Evolutionary conservation across 306 rosid genomes (phyloP).

Genomic region (Sicyos baderoa): DNA sequence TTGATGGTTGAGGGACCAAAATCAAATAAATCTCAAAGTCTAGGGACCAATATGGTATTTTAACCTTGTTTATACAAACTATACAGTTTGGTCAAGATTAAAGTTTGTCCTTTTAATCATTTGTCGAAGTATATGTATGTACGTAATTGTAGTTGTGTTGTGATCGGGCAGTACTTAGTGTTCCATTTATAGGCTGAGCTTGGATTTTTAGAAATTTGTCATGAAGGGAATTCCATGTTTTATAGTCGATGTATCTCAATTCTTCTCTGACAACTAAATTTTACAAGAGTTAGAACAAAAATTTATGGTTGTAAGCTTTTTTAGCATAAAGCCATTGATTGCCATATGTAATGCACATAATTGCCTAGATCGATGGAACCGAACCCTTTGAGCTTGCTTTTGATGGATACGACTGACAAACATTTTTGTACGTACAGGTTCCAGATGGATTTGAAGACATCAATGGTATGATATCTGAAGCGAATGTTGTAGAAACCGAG

Average conservation of each 20-base stretch:
- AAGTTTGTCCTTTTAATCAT: not conserved
- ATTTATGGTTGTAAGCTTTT: not conserved
- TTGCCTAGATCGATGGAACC: not conserved
- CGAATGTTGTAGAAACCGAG: slow-evolving; percentile 19
- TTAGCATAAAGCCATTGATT: not conserved
- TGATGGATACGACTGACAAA: not conserved
- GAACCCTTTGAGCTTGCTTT: not conserved
- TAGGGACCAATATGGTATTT: too few species aligned
- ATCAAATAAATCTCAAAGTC: too few species aligned
- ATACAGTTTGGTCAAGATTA: slow-evolving; percentile 4
- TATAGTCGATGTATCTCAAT: not conserved
- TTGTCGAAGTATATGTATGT: not conserved
- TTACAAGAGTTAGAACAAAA: not conserved
- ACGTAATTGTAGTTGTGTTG: not conserved
- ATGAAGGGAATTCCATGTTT: not conserved
- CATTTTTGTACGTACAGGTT: slow-evolving; percentile 37
- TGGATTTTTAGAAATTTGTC: not conserved
- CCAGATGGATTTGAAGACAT: slow-evolving; percentile 46
- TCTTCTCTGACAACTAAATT: not conserved
- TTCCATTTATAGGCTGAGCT: not conserved
- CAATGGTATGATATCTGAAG: slow-evolving; percentile 22
- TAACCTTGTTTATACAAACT: not conserved
- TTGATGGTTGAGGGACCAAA: too few species aligned
- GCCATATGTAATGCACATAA: not conserved
- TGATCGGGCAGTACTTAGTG: not conserved